These are phyloP conservation scores for Clitopilus passeckerianus DNA, from an alignment of 768 basidiomycete species.

Conservation along the genomic window DNA sequence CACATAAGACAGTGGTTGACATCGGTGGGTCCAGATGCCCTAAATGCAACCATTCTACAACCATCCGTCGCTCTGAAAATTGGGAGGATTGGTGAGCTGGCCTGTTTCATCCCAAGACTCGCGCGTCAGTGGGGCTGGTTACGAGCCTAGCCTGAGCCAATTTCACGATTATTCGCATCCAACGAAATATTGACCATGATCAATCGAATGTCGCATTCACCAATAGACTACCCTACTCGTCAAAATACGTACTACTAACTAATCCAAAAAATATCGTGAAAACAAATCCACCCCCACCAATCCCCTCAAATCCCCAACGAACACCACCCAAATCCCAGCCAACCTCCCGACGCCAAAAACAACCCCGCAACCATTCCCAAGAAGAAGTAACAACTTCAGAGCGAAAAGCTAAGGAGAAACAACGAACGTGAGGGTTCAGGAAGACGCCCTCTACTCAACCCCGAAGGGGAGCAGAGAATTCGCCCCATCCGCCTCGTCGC, in stretches of 20 bases:
- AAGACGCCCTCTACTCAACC: slow-evolving; percentile 15
- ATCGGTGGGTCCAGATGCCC: not conserved
- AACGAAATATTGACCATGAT: not conserved
- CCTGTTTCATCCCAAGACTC: too few species aligned
- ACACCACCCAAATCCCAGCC: not conserved
- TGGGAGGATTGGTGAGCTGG: not conserved
- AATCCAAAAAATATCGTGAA: not conserved
- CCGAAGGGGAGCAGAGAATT: slow-evolving; percentile 19
- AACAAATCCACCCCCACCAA: not conserved
- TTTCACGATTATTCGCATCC: not conserved
- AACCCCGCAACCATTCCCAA: not conserved
- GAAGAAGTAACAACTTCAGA: not conserved
- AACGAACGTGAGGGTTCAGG: not conserved
- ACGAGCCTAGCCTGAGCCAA: too few species aligned
- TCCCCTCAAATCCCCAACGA: not conserved
- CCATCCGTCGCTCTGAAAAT: not conserved
- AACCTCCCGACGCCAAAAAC: not conserved
- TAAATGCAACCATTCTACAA: not conserved
- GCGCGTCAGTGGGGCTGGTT: too few species aligned
- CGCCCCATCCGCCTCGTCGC: slow-evolving; percentile 4
- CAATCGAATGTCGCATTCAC: slow-evolving; percentile 1
- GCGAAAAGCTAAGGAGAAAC: not conserved
- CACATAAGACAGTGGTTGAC: not conserved
- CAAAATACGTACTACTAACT: not conserved
- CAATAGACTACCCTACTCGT: not conserved